Percentiles rank a stretch among this genome's conserved stretches.
phyloP scores from a whole-genome alignment of 1,139 yeast species.

The Kodamaea fungicola region DNA sequence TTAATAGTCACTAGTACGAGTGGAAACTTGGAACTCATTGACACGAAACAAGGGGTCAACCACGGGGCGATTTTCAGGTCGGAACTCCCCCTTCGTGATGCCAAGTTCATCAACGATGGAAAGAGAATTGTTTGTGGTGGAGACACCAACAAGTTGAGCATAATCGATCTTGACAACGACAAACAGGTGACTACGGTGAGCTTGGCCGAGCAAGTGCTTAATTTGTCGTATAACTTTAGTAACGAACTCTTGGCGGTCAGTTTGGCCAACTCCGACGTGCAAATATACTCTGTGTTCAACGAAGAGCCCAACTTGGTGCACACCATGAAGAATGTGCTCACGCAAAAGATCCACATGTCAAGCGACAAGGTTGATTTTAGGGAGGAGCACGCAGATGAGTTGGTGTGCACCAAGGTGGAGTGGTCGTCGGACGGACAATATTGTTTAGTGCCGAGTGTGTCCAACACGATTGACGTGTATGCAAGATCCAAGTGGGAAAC shows the following conservation, averaged over 20 bases:
- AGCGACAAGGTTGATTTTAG: constrained; percentile 34
- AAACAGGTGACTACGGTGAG: constrained; percentile 32
- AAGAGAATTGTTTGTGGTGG: constrained; percentile 70
- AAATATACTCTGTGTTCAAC: constrained; percentile 57
- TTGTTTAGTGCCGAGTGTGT: constrained; percentile 54
- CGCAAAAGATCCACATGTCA: constrained; percentile 32
- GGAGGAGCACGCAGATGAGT: constrained; percentile 40
- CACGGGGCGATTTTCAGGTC: constrained; percentile 34
- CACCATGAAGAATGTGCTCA: constrained; percentile 40
- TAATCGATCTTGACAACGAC: constrained; percentile 48
- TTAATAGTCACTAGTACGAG: constrained; percentile 30
- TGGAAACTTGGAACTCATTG: constrained; percentile 34
- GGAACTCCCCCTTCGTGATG: constrained; percentile 65
- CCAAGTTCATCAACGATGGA: constrained; percentile 68
- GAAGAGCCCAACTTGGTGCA: constrained; percentile 37
- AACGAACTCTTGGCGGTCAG: constrained; percentile 63
- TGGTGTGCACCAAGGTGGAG: constrained; percentile 27
- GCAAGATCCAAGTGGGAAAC: constrained; percentile 32
- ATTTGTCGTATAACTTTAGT: constrained; percentile 57
- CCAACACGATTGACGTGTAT: constrained; percentile 33
- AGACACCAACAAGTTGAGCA: constrained; percentile 61
- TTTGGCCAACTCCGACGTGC: constrained; percentile 63
- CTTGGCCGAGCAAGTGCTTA: constrained; percentile 54
- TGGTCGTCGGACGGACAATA: constrained; percentile 52
- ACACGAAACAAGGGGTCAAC: constrained; percentile 19